Base-by-base conservation (phyloP, 2,329 filamentous ascomycete species). In the Curvularia eragrostidis region DNA sequence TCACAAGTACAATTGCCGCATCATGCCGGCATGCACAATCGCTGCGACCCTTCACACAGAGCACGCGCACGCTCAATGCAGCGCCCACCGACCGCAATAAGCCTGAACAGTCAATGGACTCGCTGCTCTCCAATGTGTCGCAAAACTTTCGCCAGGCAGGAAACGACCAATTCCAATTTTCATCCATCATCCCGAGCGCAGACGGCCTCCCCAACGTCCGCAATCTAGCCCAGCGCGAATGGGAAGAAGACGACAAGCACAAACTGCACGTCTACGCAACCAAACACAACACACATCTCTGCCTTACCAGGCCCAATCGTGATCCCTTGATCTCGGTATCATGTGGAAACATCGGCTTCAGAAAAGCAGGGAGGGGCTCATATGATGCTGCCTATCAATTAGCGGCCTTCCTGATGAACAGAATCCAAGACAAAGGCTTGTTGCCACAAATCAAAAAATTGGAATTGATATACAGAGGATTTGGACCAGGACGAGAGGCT, bases 221-320 rank as follows among this genome's bases (percentile, higher is more conserved):
- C 19, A 72, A 72, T 46, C 62, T 70, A 10, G 46, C 58, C 32
- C 52, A 57, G 28, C 52, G 54, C 30, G 72, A 75, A 26, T 74
- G 70, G 70, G 68, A 69, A 19, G 70, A 72, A 48, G 69, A 75
- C 55, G 85, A 90, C 72, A 89, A 91, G 2, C 92, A 92, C 81
- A 92, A 96, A 76, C 84, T 99, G 63, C 91, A 97, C 80, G 83
- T 99, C 75, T 94, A 87, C 79, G 81, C 90, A 26, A 89, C 91
- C 76, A 96, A 92, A 80, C 95, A 97, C 85, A 99, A 99, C 81
- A 95, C 91, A 19, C 92, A 98, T 78, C 85, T 99, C 70, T 97
- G 93, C 1, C 86, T 97, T 65, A 91, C 93, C 21, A 88, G 89
- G 71, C 93, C 95, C 26, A 88, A 92, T 75, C 85, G 89, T 47